Conservation (phyloP, 768 basidiomycete genomes). For the Kwoniella sp. region DNA sequence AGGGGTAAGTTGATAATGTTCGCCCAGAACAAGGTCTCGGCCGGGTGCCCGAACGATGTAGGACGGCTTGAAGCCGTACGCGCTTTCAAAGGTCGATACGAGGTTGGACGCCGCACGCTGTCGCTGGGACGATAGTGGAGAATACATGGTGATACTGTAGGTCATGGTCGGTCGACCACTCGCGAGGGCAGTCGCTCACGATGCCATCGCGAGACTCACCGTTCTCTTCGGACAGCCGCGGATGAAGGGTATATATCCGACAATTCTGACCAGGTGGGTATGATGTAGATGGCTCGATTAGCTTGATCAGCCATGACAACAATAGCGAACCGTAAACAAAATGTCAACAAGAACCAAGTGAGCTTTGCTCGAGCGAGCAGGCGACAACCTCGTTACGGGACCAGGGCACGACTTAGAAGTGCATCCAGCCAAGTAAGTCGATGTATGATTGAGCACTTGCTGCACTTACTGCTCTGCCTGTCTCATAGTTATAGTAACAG, state of each 20-base stretch:
- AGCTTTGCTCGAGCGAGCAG: too few species aligned
- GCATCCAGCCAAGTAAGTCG: too few species aligned
- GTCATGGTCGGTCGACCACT: neutral
- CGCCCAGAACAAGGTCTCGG: constrained; percentile 48
- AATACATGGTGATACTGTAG: too few species aligned
- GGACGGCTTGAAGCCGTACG: constrained; percentile 31
- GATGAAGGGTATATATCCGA: constrained; percentile 30
- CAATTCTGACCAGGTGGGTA: constrained; percentile 25
- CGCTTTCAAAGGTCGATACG: constrained; percentile 19
- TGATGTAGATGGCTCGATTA: too few species aligned
- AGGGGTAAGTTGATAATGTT: constrained; percentile 53
- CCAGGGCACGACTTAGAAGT: too few species aligned
- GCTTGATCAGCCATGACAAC: constrained; percentile 22
- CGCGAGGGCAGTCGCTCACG: neutral
- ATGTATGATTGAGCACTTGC: too few species aligned
- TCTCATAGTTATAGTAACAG: too few species aligned
- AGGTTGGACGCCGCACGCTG: constrained; percentile 7
- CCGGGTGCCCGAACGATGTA: constrained; percentile 48
- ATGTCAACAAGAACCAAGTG: too few species aligned
- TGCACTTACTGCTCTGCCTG: too few species aligned
- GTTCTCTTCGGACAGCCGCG: constrained; percentile 5
- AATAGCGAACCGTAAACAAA: neutral
- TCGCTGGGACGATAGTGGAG: too few species aligned
- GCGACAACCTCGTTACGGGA: too few species aligned
- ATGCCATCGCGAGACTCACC: constrained; percentile 1